phyloP scores from a whole-genome alignment of 169 alveolate genomes.

The Plasmodium falciparum region DNA sequence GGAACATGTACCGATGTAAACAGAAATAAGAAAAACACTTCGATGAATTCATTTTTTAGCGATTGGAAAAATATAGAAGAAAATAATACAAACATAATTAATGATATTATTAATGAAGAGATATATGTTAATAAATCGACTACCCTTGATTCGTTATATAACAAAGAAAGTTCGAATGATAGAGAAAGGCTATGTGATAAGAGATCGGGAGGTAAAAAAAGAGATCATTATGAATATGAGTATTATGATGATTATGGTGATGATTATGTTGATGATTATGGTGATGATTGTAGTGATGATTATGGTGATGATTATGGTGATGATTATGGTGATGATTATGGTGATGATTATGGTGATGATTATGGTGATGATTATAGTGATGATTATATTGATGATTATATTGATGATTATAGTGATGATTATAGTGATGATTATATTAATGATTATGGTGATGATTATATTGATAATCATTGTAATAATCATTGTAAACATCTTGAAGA shows the following conservation, averaged over 20 bases:
- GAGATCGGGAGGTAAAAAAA: not conserved
- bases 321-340: not conserved
- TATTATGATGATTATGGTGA: conserved; percentile 13
- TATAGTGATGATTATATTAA: not conserved
- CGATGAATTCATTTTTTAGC: conserved; percentile 20
- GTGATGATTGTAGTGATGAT: not conserved
- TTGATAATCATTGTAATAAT: not conserved
- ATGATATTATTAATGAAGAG: not conserved
- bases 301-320: not conserved
- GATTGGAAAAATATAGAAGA: conserved; percentile 13
- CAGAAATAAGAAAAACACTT: conserved; percentile 14
- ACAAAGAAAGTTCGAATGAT: not conserved
- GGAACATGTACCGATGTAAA: conserved; percentile 76
- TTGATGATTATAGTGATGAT: not conserved
- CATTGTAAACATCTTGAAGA: not conserved
- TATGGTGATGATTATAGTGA: not conserved
- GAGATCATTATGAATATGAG: not conserved
- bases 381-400: not conserved
- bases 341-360: not conserved
- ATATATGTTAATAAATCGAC: not conserved
- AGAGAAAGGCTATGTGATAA: not conserved
- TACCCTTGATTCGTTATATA: not conserved
- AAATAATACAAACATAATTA: conserved; percentile 1
- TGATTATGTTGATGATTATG: conserved; percentile 3
- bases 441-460: not conserved